phyloP scores from a whole-genome alignment of 116 monocot species.

The Cymodocea nodosa region DNA sequence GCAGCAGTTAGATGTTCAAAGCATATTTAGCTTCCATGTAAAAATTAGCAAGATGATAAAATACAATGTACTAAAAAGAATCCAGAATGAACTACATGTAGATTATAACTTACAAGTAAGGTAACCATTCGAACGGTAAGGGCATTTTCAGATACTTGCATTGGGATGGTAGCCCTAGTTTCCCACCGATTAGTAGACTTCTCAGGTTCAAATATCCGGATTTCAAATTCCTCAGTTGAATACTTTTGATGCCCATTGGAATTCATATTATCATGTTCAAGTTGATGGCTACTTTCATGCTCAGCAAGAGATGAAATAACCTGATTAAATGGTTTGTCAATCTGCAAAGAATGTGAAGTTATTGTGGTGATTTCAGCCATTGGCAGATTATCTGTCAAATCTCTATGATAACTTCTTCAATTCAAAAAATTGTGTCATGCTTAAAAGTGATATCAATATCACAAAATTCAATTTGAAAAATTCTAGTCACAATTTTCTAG shows the following conservation, averaged over 20 bases:
- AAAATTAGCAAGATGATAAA: too few species aligned
- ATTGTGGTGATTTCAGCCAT: too few species aligned
- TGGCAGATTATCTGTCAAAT: too few species aligned
- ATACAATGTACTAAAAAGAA: too few species aligned
- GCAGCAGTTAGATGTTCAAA: too few species aligned
- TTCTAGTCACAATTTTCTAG: too few species aligned
- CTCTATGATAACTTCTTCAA: too few species aligned
- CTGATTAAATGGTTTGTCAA: slow-evolving; percentile 59
- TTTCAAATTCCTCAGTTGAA: slow-evolving; percentile 84
- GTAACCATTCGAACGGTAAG: slow-evolving; percentile 84
- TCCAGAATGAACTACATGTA: not conserved
- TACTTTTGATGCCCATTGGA: slow-evolving; percentile 57
- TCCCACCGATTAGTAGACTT: slow-evolving; percentile 74
- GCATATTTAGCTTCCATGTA: too few species aligned
- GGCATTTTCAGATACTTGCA: slow-evolving; percentile 89
- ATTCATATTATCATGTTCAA: slow-evolving; percentile 39
- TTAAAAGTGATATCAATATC: too few species aligned
- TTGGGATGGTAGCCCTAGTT: slow-evolving; percentile 67
- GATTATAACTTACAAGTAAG: slow-evolving; percentile 41
- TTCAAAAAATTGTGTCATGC: too few species aligned
- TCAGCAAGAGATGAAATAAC: slow-evolving; percentile 66
- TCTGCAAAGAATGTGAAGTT: slow-evolving; percentile 19
- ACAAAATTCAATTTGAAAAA: too few species aligned
- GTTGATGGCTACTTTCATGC: slow-evolving; percentile 55
- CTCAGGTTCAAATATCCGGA: slow-evolving; percentile 74